These are phyloP conservation scores for Aureobasidium uvarum DNA, from an alignment of 2,329 filamentous ascomycete genomes.

Conservation along the genomic window DNA sequence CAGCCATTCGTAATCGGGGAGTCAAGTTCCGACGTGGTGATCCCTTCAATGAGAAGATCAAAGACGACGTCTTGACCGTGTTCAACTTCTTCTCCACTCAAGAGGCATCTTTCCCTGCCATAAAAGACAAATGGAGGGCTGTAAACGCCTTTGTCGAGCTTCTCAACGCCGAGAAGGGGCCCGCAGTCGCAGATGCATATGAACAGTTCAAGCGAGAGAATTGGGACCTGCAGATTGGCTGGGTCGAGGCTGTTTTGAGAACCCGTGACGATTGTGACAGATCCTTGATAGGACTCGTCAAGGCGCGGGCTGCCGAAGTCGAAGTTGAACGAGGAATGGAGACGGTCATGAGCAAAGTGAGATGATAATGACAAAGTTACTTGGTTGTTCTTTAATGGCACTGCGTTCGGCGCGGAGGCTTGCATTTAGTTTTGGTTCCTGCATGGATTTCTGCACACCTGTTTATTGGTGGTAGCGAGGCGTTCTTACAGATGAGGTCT, in stretches of 20 bases:
- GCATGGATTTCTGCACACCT: constrained; percentile 20
- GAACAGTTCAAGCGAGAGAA: constrained; percentile 79
- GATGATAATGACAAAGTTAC: constrained; percentile 48
- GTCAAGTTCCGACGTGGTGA: constrained; percentile 85
- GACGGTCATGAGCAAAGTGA: constrained; percentile 93
- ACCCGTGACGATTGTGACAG: constrained; percentile 91
- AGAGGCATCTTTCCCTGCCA: constrained; percentile 67
- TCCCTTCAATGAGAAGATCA: constrained; percentile 88
- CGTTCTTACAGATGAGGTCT: constrained; percentile 11
- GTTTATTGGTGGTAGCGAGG: constrained; percentile 17
- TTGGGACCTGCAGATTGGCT: constrained; percentile 91
- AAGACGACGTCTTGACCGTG: constrained; percentile 84
- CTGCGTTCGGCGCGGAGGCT: constrained; percentile 8
- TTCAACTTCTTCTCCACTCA: constrained; percentile 83
- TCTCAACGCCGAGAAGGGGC: constrained; percentile 70
- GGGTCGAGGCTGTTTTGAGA: constrained; percentile 90
- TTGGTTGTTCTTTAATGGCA: neutral
- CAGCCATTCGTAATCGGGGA: constrained; percentile 75
- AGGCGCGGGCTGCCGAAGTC: constrained; percentile 82
- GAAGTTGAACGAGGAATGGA: constrained; percentile 76
- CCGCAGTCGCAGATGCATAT: constrained; percentile 72
- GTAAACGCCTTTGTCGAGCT: constrained; percentile 80
- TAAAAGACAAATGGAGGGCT: constrained; percentile 91
- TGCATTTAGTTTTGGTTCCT: constrained; percentile 24
- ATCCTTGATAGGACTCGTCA: constrained; percentile 81